A percentile compares a stretch with the other conserved stretches of the same genome.
Evolutionary conservation across 176 grass and related monocot genomes (phyloP).

Genomic region (Pontederia paniculata): DNA sequence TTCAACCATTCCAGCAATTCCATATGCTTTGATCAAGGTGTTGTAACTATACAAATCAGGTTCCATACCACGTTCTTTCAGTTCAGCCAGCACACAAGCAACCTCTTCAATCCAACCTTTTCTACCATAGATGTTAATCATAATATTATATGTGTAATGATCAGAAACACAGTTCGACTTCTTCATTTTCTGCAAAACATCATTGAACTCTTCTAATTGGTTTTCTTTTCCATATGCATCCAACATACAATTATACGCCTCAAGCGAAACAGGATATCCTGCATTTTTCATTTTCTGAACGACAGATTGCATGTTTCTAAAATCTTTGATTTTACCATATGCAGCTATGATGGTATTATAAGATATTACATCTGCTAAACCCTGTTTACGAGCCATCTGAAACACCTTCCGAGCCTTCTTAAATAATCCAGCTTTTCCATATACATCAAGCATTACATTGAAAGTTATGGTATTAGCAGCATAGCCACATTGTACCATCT

Average conservation of each 20-base stretch:
- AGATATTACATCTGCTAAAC: slow-evolving; percentile 59
- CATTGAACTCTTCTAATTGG: slow-evolving; percentile 52
- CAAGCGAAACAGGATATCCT: slow-evolving; percentile 63
- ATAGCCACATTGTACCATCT: slow-evolving; percentile 60
- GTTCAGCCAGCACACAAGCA: slow-evolving; percentile 50
- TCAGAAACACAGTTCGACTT: slow-evolving; percentile 48
- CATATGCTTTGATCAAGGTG: slow-evolving; percentile 79
- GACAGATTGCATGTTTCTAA: slow-evolving; percentile 48
- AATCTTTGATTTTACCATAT: slow-evolving; percentile 51
- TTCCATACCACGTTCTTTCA: slow-evolving; percentile 46
- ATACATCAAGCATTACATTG: slow-evolving; percentile 85
- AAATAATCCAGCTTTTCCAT: slow-evolving; percentile 68
- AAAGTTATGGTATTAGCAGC: slow-evolving; percentile 52
- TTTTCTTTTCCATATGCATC: slow-evolving; percentile 86
- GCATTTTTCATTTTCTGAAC: slow-evolving; percentile 56
- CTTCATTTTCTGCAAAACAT: slow-evolving; percentile 79
- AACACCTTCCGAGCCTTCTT: slow-evolving; percentile 63
- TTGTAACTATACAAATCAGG: slow-evolving; percentile 82
- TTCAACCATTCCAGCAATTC: slow-evolving; percentile 66
- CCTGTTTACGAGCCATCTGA: slow-evolving; percentile 53
- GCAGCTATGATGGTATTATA: slow-evolving; percentile 88
- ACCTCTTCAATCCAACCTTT: slow-evolving; percentile 77
- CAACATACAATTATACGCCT: slow-evolving; percentile 72
- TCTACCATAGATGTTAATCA: slow-evolving; percentile 88
- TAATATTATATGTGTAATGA: slow-evolving; percentile 93